Evolutionary conservation across 441 rosid genomes (phyloP), one percentile per base, ranked within the genome.

Genomic region (Populus tomentosa): DNA sequence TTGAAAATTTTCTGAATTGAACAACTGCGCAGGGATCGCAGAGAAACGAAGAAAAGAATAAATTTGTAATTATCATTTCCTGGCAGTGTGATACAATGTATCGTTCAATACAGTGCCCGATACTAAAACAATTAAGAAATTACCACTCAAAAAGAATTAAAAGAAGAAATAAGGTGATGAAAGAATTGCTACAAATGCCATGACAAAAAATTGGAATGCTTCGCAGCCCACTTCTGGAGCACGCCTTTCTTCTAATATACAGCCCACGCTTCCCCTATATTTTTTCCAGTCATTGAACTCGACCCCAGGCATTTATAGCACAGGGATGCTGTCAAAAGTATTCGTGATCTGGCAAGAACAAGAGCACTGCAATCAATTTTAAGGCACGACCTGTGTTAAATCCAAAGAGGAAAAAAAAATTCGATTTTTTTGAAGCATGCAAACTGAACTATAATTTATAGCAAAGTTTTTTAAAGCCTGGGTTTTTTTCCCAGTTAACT

Each of bases 171-270:
- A 79, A 76, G 24, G 32, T 80, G 86, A 84, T 83, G 84, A 88
- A 86, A 81, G 88, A 86, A 86, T 86, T 72, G 84, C 90, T 81
- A 84, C 87, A 84, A 77, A 72, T 67, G 77, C 85, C 36, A 61
- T 46, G 74, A 77, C 77, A 75, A 82, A 81, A 80, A 84, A 61
- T 24, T 10, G 40, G 70, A 73, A 33, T 28, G 66, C 67, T 63
- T 70, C 40, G 73, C 78, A 21, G 87, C 84, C 40, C 20, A 59
- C 79, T 77, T 80, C 64, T 59, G 79, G 77, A 56, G 84, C 84
- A 75, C 78, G 63, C 83, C 82, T 77, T 84, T 77, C 79, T 82
- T 84, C 85, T 84, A 79, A 53, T 83, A 83, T 86, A 89, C 92
- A 88, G 85, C 84, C 85, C 87, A 80, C 75, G 65, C 84, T 73